Evolutionary conservation across 495 filamentous ascomycete species (phyloP), one percentile per base, ranked within the genome.

Genomic region (Niebla homalea): DNA sequence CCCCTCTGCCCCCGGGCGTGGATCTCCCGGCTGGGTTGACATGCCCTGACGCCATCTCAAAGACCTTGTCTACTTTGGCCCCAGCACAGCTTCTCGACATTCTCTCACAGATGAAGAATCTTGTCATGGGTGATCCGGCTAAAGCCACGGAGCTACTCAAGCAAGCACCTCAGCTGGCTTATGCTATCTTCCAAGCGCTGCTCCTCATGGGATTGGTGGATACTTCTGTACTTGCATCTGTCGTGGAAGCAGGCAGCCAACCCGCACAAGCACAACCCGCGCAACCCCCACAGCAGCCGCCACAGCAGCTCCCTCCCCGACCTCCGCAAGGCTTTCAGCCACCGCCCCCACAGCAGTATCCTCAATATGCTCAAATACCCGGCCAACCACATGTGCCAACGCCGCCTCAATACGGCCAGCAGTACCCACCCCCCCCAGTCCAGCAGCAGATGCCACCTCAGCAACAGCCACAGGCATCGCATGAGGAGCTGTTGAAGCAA

Each of bases 181-280:
- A 94, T 58, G 93, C 92, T 21, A 85, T 97, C 56, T 97, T 99
- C 71, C 93, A 97, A 64, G 84, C 89, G 5, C 72, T 99, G 4
- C 77, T 99, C 0, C 75, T 96, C 15, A 89, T 97, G 81, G 86
- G 85, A 39, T 78, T 99, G 7, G 92, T 99, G 48, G 87, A 92
- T 57, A 74, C 77, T 29, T 69, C 60, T 25, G 67, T 76, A 7
- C 64, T 84, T 22, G 69, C 70, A 22, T 68, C 70, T 10, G 73
- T 84, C 21, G 70, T 84, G 20, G 76, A 81, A 57, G 71, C 75
- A 54, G 66, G 72, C 7, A 61, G 67, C 4, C 70, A 70, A 53
- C 62, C 67, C 15, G 51, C 62, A 20, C 52, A 50, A 20, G 53
- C 55, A 29, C 60, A 51, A 23, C 63, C 63, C 15, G 47, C 50